phyloP scores from a whole-genome alignment of 2,329 filamentous ascomycete genomes.

The Clonostachys chloroleuca region DNA sequence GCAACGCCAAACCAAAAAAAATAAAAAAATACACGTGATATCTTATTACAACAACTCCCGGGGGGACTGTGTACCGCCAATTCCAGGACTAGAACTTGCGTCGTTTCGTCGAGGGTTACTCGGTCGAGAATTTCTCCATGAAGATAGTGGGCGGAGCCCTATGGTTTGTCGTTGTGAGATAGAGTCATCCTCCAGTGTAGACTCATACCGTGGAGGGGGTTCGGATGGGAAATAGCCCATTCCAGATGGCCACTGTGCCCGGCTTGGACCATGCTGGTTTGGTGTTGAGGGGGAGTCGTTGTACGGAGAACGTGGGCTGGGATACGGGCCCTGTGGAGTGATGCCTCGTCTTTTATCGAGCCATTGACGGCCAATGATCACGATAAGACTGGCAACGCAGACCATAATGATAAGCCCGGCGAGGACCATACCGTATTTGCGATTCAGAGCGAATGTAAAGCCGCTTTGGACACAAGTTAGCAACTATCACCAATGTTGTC shows the following conservation, averaged over 20 bases:
- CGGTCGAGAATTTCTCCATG: constrained; percentile 11
- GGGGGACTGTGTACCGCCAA: no score
- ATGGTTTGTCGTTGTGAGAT: constrained; percentile 1
- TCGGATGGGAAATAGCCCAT: not conserved
- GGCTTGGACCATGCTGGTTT: not conserved
- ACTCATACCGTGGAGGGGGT: constrained; percentile 3
- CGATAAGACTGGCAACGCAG: constrained; percentile 31
- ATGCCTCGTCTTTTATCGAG: constrained; percentile 9
- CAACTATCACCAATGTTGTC: not conserved
- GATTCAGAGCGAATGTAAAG: constrained; percentile 49
- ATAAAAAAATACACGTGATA: no score
- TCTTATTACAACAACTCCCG: no score
- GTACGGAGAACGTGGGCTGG: not conserved
- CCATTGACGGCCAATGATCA: constrained; percentile 21
- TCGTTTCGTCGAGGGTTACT: no score
- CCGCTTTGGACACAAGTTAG: constrained; percentile 29
- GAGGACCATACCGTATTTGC: constrained; percentile 41
- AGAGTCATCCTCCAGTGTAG: not conserved
- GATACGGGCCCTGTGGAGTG: not conserved
- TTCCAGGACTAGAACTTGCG: no score
- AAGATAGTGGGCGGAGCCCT: constrained; percentile 11
- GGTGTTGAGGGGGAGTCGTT: not conserved
- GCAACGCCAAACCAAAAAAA: no score
- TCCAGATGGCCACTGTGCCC: not conserved
- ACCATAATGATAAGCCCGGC: constrained; percentile 39